These are phyloP conservation scores for Quercus gilva DNA, from an alignment of 306 rosid genomes.

Conservation along the genomic window DNA sequence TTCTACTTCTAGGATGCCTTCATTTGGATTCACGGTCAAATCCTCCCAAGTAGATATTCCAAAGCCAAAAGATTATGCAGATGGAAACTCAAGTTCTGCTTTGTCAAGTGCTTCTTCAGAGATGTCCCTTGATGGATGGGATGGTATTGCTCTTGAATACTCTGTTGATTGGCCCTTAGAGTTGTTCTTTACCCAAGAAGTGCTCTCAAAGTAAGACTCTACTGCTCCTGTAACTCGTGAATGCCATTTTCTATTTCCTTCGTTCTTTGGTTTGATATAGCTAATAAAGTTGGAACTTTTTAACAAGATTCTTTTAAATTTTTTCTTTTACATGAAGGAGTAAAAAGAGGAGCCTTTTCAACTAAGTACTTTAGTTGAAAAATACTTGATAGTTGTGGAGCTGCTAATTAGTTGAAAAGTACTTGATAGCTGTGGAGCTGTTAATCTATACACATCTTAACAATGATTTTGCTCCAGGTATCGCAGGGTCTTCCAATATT, in stretches of 20 bases:
- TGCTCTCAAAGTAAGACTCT: conserved; percentile 83
- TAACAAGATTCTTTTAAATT: neutral
- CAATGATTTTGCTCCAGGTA: conserved; percentile 50
- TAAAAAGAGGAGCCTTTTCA: neutral
- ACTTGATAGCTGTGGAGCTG: conserved; percentile 16
- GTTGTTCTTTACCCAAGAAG: conserved; percentile 92
- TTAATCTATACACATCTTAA: conserved; percentile 16
- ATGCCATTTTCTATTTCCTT: conserved; percentile 21
- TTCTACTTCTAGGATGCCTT: conserved; percentile 72
- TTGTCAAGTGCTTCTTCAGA: conserved; percentile 61
- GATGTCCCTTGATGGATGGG: conserved; percentile 85
- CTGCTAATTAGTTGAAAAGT: conserved; percentile 4
- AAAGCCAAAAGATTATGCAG: conserved; percentile 50
- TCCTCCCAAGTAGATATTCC: conserved; percentile 56
- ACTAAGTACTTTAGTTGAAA: neutral
- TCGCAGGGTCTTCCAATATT: conserved; percentile 81
- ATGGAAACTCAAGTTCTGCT: conserved; percentile 47
- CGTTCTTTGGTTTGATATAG: neutral
- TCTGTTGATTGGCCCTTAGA: conserved; percentile 97
- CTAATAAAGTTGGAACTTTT: neutral
- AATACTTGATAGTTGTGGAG: conserved; percentile 16
- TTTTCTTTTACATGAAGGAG: neutral
- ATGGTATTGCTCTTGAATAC: conserved; percentile 92
- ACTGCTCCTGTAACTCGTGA: conserved; percentile 11
- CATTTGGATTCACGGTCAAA: conserved; percentile 77